phyloP scores from a whole-genome alignment of 257 asterid genomes.

The Leonotis leonurus region DNA sequence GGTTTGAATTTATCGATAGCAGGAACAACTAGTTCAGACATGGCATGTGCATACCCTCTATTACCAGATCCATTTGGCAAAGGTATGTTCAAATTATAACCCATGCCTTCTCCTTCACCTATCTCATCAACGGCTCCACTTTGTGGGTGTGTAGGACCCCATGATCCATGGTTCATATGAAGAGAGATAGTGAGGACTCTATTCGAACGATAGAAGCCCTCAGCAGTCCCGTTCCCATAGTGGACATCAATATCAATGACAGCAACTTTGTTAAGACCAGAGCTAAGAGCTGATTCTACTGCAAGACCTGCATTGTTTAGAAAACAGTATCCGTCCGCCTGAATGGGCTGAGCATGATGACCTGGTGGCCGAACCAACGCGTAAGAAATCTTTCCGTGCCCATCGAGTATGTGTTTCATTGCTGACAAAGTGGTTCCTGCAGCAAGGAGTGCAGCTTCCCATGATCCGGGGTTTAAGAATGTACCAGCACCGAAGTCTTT shows the following conservation, averaged over 20 bases:
- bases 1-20: conserved; percentile 69
- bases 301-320: conserved; percentile 87
- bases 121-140: conserved; percentile 68
- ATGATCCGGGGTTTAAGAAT: conserved; percentile 78
- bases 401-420: conserved; percentile 62
- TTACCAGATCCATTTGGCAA: conserved; percentile 93
- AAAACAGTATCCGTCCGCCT: conserved; percentile 88
- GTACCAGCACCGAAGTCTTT: conserved; percentile 58
- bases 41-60: conserved; percentile 56
- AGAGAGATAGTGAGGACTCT: conserved; percentile 77
- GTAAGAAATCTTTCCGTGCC: conserved; percentile 43
- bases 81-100: conserved; percentile 80
- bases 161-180: conserved; percentile 94
- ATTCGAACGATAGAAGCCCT: conserved; percentile 63
- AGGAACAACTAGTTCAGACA: conserved; percentile 54
- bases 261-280: conserved; percentile 45
- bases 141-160: conserved; percentile 99
- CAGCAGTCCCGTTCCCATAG: conserved; percentile 92
- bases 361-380: conserved; percentile 95
- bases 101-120: conserved; percentile 74
- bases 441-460: conserved; percentile 85
- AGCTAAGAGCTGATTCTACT: conserved; percentile 47
- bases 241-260: conserved; percentile 88
- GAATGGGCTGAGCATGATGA: conserved; percentile 92
- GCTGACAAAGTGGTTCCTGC: conserved; percentile 87